Percentiles rank a stretch among this genome's conserved stretches.
Conservation (phyloP, 345 rosid genomes). For the Dipteronia sinensis region DNA sequence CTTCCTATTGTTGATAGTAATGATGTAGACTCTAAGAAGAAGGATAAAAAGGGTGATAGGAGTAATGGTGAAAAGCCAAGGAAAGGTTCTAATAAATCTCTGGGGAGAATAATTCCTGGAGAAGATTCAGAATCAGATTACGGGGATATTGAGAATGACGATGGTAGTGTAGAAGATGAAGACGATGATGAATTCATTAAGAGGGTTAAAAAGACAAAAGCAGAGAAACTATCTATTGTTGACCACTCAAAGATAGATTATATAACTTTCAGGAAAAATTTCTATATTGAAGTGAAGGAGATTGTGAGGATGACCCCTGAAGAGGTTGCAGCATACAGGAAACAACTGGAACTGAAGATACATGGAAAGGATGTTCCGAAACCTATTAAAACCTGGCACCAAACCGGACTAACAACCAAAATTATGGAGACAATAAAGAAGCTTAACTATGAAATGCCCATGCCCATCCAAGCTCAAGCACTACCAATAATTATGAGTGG, state of each 20-base stretch:
- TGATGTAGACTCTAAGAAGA: conserved; percentile 30
- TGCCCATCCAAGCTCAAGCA: conserved; percentile 98
- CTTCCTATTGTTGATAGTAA: conserved; percentile 33
- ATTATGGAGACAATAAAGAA: conserved; percentile 86
- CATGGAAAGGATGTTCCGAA: conserved; percentile 96
- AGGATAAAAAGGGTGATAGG: conserved; percentile 36
- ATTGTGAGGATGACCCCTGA: conserved; percentile 75
- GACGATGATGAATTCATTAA: conserved; percentile 97
- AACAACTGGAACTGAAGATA: conserved; percentile 84
- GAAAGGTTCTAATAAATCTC: conserved; percentile 63
- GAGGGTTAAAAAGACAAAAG: conserved; percentile 98
- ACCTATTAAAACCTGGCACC: conserved; percentile 92
- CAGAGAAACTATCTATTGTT: conserved; percentile 81
- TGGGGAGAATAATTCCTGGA: conserved; percentile 95
- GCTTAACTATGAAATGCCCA: conserved; percentile 84
- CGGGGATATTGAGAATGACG: conserved; percentile 63
- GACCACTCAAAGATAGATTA: conserved; percentile 95
- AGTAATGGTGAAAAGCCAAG: conserved; percentile 48
- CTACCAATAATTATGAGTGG: conserved; percentile 94
- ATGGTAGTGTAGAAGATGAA: conserved; percentile 72
- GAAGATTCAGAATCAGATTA: conserved; percentile 91
- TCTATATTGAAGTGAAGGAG: conserved; percentile 92
- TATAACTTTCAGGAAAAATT: conserved; percentile 73
- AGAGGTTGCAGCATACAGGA: conserved; percentile 78
- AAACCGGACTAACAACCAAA: conserved; percentile 86